A percentile compares a stretch with the other conserved stretches of the same genome.
These are phyloP conservation scores for Tricholoma bakamatsutake DNA, from an alignment of 768 basidiomycete species.

Conservation along the genomic window DNA sequence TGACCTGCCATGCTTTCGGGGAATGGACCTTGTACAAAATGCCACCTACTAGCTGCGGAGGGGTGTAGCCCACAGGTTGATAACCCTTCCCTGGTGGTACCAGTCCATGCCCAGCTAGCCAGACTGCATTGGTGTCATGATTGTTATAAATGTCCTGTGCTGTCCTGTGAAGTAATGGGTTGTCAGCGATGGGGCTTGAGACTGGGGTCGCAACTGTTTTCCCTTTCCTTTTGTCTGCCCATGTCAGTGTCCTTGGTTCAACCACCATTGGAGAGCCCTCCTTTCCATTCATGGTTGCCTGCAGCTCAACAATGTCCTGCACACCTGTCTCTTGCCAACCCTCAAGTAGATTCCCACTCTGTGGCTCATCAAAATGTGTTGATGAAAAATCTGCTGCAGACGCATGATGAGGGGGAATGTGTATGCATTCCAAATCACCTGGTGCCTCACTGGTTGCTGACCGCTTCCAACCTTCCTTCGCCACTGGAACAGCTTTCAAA, in stretches of 20 bases:
- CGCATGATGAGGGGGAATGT: neutral
- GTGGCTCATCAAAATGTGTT: neutral
- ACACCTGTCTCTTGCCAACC: neutral
- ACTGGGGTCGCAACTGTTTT: neutral
- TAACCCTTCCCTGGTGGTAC: neutral
- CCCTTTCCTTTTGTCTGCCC: neutral
- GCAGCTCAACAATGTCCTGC: neutral
- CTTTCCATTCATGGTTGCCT: too few relatives aligned
- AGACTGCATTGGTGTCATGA: neutral
- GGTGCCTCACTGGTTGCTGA: neutral
- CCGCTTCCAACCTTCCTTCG: neutral
- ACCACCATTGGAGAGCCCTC: neutral
- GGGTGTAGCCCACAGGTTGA: neutral
- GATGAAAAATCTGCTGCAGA: too few relatives aligned
- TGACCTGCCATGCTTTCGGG: too few relatives aligned
- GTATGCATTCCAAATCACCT: neutral
- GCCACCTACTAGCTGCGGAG: neutral
- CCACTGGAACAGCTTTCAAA: neutral
- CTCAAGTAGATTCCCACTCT: neutral
- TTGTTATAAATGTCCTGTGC: too few relatives aligned
- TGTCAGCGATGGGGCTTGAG: neutral
- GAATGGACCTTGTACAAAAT: neutral
- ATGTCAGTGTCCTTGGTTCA: neutral
- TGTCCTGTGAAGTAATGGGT: too few relatives aligned
- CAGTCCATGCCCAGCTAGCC: neutral